Base-by-base conservation (phyloP, 805 yeast genomes). In the Spathaspora hagerdaliae region DNA sequence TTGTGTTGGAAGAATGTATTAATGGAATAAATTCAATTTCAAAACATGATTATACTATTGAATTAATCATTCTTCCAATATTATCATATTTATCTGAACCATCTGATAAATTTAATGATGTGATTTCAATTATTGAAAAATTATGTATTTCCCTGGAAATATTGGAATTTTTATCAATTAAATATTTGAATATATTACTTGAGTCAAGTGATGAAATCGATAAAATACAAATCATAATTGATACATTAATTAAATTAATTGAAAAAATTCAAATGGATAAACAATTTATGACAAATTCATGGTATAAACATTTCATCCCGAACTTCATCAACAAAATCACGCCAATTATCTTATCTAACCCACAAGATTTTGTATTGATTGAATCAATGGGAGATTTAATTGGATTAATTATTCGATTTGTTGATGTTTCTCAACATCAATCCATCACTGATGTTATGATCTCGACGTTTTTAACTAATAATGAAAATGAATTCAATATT, bases 1-100 rank as follows among this genome's bases (percentile, higher is more conserved):
- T 77, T 24, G 74, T 87, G 1, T 71, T 77, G 35, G 65, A 64
- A 13, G 81, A 81, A 11, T 73, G 83, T 11, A 58, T 85, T 24
- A 73, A 67, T 8, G 82, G 89, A 0, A 62, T 90, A 41, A 10
- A 27, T 27, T 7, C 7, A 7, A 27, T 27, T 27, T 27, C 31
- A 7, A 27, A 7, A 7, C 31, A 10, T 27, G 7, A 7, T 7
- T 27, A 7, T 27, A 27, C 31, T 27, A 27, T 27, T 27, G 31
- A 27, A 26, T 34, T 52, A 9, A 39, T 53, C 4, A 47, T 53
- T 27, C 64, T 69, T 13, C 65, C 58, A 6, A 51, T 59, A 11
- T 64, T 71, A 3, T 59, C 68, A 7, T 57, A 50, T 44, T 46
- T 61, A 49, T 44, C 64, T 51, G 9, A 48, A 55, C 39, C 44